Base-by-base conservation (phyloP, 352 stramenopile species). In the Globisporangium spiculum region DNA sequence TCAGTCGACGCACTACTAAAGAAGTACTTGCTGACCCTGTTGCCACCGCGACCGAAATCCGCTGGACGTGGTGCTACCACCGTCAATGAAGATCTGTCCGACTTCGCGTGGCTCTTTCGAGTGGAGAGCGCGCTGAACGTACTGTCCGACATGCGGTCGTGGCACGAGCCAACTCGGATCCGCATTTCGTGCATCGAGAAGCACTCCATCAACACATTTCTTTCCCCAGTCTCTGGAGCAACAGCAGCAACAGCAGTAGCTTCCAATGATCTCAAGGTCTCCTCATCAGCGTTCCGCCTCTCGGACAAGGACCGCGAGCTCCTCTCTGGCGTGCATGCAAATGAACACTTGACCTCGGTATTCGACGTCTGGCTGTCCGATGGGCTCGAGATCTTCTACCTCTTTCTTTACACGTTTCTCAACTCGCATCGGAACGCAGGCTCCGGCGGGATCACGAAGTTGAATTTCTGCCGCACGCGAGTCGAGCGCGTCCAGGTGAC, bases 321-420 rank as follows among this genome's bases (percentile, higher is more conserved):
- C 1, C 54, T 71, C 18, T 56, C 66, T 50, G 53, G 8, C 10
- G 52, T 62, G 10, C 66, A 71, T 34, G 34, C 66, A 3, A 71
- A 52, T 26, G 57, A 66, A 3, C 61, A 66, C 9, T 18, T 64
- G 7, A 6, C 44, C n/a, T 60, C 66, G 4, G 38, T 30, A 2
- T 7, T 62, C n/a, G 66, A 71, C 12, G 16, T 24, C 4, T 71
- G 66, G 66, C 38, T 71, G 1, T 50, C 54, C 2, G 60, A 71
- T 24, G 66, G 52, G 0, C 59, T 71, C 12, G 66, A 71, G 52
- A 60, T 71, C 34, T 38, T 71, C 38, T 71, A 71, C 16, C 36
- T 71, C 36, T 71, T 67, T 20, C 20, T 71, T 6, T 67, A 67
- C 27, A 30, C 66, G 5, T 71, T 71, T 44, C 66, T 71, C 34